Evolutionary conservation across 495 filamentous ascomycete species (phyloP).

Genomic region (Penicillium steckii): DNA sequence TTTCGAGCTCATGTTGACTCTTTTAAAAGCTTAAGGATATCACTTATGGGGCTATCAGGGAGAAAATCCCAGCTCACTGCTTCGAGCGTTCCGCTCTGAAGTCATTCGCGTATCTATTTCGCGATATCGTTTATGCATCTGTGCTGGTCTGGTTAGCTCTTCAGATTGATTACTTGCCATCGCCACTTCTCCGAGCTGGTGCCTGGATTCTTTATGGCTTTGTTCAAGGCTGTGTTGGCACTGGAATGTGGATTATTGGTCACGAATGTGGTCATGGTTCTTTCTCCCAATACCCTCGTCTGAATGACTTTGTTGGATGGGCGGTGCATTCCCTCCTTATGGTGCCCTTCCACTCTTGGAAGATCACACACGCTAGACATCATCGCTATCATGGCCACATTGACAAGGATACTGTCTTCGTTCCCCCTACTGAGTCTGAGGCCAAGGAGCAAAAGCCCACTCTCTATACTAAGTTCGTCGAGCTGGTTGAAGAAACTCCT

Average conservation of each 20-base stretch:
- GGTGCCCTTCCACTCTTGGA: conserved; percentile 76
- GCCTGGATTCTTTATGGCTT: conserved; percentile 25
- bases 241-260: conserved; percentile 28
- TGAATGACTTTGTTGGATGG: conserved; percentile 70
- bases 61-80: conserved; percentile 25
- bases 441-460: conserved; percentile 33
- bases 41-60: conserved; percentile 17
- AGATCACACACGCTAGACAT: conserved; percentile 71
- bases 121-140: conserved; percentile 18
- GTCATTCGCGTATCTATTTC: conserved; percentile 16
- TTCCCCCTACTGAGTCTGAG: conserved; percentile 48
- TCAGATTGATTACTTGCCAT: conserved; percentile 23
- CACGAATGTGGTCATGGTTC: conserved; percentile 52
- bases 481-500: conserved; percentile 57
- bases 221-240: conserved; percentile 27
- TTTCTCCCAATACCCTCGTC: conserved; percentile 58
- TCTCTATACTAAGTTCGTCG: conserved; percentile 36
- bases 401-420: conserved; percentile 59
- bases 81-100: conserved; percentile 24
- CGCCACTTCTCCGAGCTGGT: conserved; percentile 13
- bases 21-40: conserved; percentile 10
- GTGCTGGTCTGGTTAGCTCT: conserved; percentile 20
- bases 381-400: conserved; percentile 64
- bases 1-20: conserved; percentile 5
- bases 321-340: conserved; percentile 62